These are phyloP conservation scores for Puccinia polysora DNA, from an alignment of 1,284 basidiomycete species.

Conservation along the genomic window DNA sequence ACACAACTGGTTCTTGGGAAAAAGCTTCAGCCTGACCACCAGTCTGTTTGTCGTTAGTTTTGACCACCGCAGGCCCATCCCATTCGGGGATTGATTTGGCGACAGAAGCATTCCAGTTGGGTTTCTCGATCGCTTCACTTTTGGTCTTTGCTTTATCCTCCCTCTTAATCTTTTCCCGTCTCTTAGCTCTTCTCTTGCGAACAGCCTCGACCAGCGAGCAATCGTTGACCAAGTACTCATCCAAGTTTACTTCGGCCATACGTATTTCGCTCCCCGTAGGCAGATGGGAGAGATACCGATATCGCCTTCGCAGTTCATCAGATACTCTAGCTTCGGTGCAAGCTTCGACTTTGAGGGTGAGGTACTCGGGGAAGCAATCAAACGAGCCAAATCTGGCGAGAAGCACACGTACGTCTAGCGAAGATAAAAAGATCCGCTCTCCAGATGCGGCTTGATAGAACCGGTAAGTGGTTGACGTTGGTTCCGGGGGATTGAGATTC, in stretches of 20 bases:
- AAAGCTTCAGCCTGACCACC: background rate
- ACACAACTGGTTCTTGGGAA: background rate
- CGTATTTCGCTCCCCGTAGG: slow-evolving; percentile 88
- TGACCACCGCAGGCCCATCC: background rate
- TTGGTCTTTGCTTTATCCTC: slow-evolving; percentile 38
- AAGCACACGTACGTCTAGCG: slow-evolving; percentile 89
- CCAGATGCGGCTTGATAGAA: slow-evolving; percentile 95
- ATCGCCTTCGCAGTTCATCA: slow-evolving; percentile 84
- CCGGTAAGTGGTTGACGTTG: slow-evolving; percentile 61
- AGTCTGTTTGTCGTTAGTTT: background rate
- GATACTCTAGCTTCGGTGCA: slow-evolving; percentile 70
- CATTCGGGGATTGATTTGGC: slow-evolving; percentile 8
- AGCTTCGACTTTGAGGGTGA: slow-evolving; percentile 73
- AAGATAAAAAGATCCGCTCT: slow-evolving; percentile 85
- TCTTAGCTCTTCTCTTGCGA: slow-evolving; percentile 27
- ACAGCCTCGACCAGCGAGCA: slow-evolving; percentile 69
- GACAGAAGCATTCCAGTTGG: background rate
- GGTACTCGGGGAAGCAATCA: slow-evolving; percentile 73
- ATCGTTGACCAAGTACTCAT: slow-evolving; percentile 68
- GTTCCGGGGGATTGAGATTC: slow-evolving; percentile 51
- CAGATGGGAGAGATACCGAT: slow-evolving; percentile 89
- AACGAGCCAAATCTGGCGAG: slow-evolving; percentile 78
- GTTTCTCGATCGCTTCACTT: slow-evolving; percentile 23
- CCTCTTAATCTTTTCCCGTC: slow-evolving; percentile 21
- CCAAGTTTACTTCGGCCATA: slow-evolving; percentile 82